A percentile compares a stretch with the other conserved stretches of the same genome.
These are phyloP conservation scores for Cyberlindnera amylophila DNA, from an alignment of 805 yeast genomes.

Conservation along the genomic window DNA sequence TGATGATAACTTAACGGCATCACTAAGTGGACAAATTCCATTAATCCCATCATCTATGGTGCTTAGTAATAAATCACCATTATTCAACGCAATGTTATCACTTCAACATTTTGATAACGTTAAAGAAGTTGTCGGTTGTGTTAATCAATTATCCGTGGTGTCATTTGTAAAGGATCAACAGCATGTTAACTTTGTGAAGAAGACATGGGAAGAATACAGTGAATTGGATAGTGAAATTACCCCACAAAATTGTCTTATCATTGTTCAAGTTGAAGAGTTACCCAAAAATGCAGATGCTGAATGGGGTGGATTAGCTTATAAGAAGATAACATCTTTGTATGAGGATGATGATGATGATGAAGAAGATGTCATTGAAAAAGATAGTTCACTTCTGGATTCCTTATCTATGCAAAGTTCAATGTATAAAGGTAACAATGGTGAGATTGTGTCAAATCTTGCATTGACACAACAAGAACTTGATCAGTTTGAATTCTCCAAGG, in stretches of 20 bases:
- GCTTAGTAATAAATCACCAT: conserved; percentile 28
- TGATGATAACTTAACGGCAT: conserved; percentile 45
- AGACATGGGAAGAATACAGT: conserved; percentile 46
- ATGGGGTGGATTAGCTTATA: conserved; percentile 66
- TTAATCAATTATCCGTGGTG: conserved; percentile 42
- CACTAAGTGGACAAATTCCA: conserved; percentile 91
- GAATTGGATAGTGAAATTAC: conserved; percentile 25
- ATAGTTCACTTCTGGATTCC: not conserved
- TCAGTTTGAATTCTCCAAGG: conserved; percentile 6
- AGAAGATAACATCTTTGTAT: conserved; percentile 32
- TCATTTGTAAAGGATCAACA: conserved; percentile 47
- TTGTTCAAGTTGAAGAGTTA: conserved; percentile 52
- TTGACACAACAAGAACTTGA: conserved; percentile 15
- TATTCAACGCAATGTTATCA: conserved; percentile 47
- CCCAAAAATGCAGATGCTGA: conserved; percentile 68
- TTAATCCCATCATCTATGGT: conserved; percentile 70
- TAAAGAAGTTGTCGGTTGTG: conserved; percentile 47
- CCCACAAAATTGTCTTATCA: conserved; percentile 34
- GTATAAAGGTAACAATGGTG: conserved; percentile 16
- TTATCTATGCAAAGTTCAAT: conserved; percentile 7
- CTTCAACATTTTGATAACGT: conserved; percentile 74
- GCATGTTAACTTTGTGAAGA: conserved; percentile 30
- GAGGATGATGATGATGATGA: conserved; percentile 39
- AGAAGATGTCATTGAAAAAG: not conserved
- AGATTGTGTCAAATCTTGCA: conserved; percentile 20